Evolutionary conservation across 148 eudicot species (phyloP), one percentile per base, ranked within the genome.

Genomic region (Beta vulgaris): DNA sequence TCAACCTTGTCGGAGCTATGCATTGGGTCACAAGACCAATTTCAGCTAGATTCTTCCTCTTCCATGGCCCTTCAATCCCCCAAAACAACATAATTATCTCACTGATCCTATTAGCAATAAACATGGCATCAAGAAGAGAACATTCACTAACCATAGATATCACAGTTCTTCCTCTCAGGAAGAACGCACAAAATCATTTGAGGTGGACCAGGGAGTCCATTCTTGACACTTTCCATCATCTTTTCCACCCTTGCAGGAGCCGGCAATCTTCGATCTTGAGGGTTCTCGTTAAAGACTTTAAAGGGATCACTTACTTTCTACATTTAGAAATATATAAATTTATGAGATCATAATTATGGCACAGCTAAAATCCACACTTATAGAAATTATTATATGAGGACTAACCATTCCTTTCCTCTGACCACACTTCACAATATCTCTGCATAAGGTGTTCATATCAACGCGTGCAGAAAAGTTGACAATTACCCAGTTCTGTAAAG

Each of bases 41-140:
- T 0, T 91, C 92, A 10, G 93, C 70, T 9, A 89, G 86, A 74
- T 54, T 74, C 73, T 72, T 88, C 74, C 55, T 79, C 87, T 91
- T 91, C 96, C 93, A 91, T 2, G 93, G 96, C 18, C 96, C 96
- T 91, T 32, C 43, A 70, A 65, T 59, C 11, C 42, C n/a, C n/a
- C n/a, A 36, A 68, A 25, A 29, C 48, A 40, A 3, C 19, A 16
- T 4, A 29, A 4, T n/a, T 16, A 25, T 68, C 10, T 48, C 8
- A 11, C n/a, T n/a, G n/a, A n/a, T n/a, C n/a, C n/a, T 4, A 39
- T 26, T 8, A 25, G 7, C 12, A 2, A 3, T n/a, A 13, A 48
- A 23, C 15, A 21, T 42, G 21, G 25, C 25, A 64, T 28, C 13
- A 39, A 44, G 31, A 3, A 18, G 7, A 31, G 19, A 61, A 11